These are phyloP conservation scores for Tardiomyces digboiensis DNA, from an alignment of 1,139 yeast genomes.

Conservation along the genomic window DNA sequence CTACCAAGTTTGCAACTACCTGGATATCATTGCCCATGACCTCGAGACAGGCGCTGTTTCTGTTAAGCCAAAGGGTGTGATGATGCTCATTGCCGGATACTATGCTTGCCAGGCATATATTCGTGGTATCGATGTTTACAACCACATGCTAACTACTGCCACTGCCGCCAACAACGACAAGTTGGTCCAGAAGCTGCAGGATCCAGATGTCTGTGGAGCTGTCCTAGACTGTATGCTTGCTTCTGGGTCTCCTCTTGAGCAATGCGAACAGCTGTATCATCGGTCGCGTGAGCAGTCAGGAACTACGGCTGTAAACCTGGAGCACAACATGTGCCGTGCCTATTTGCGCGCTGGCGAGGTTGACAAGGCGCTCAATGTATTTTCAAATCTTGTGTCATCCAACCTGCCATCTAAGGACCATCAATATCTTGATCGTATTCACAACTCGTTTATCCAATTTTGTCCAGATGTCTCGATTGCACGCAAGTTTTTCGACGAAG, in stretches of 20 bases:
- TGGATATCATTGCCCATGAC: constrained; percentile 35
- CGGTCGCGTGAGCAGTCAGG: constrained; percentile 31
- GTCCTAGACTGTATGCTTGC: constrained; percentile 61
- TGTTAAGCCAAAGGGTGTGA: constrained; percentile 43
- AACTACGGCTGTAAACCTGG: constrained; percentile 38
- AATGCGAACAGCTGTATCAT: constrained; percentile 39
- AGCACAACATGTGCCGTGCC: constrained; percentile 51
- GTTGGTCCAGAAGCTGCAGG: constrained; percentile 28
- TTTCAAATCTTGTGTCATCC: constrained; percentile 33
- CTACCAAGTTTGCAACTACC: constrained; percentile 27
- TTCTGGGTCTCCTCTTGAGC: constrained; percentile 50
- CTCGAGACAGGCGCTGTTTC: constrained; percentile 33
- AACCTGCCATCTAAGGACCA: constrained; percentile 20
- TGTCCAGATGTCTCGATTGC: constrained; percentile 68
- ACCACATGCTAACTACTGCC: constrained; percentile 20
- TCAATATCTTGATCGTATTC: constrained; percentile 54
- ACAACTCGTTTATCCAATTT: constrained; percentile 69
- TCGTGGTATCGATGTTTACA: constrained; percentile 44
- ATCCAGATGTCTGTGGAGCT: constrained; percentile 58
- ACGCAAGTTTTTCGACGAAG: constrained; percentile 65
- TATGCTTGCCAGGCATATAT: constrained; percentile 42
- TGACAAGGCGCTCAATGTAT: constrained; percentile 40
- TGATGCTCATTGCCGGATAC: constrained; percentile 49
- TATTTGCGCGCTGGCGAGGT: constrained; percentile 41
- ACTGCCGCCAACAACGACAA: constrained; percentile 6